Conservation (phyloP, 805 yeast genomes). For the Cyberlindnera galapagoensis region DNA sequence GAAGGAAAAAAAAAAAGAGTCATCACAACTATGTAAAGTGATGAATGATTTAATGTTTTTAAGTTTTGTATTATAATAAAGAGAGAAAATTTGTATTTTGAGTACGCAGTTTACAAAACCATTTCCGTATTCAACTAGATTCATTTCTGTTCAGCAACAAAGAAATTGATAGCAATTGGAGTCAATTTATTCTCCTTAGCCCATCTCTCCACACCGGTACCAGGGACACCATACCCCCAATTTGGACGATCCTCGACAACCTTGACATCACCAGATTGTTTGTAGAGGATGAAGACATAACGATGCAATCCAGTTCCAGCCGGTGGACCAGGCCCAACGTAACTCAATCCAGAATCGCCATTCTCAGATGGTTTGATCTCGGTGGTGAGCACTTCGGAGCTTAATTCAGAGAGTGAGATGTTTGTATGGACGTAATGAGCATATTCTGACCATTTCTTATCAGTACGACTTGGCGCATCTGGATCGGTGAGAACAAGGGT, state of each 20-base stretch:
- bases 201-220: conserved; percentile 73
- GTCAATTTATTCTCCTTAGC: conserved; percentile 53
- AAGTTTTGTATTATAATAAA: conserved; percentile 1
- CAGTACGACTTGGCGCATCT: conserved; percentile 82
- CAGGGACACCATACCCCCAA: conserved; percentile 87
- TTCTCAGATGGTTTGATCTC: conserved; percentile 27
- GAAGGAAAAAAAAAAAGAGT: too few relatives aligned
- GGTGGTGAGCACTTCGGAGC: conserved; percentile 29
- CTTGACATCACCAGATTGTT: conserved; percentile 40
- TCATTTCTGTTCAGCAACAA: conserved; percentile 62
- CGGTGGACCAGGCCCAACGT: conserved; percentile 90
- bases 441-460: conserved; percentile 84
- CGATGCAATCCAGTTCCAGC: conserved; percentile 80
- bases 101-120: too few relatives aligned
- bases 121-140: too few relatives aligned
- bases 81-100: too few relatives aligned
- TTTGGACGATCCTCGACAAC: conserved; percentile 50
- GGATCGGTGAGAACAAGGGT: conserved; percentile 85
- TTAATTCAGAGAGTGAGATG: conserved; percentile 38
- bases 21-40: conserved; percentile 8
- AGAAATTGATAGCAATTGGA: conserved; percentile 75
- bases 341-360: conserved; percentile 44
- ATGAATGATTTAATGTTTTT: conserved; percentile 4
- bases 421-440: conserved; percentile 67
- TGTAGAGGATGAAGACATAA: conserved; percentile 70